phyloP scores from a whole-genome alignment of 2,329 filamentous ascomycete species.

The Aspergillus alliaceus region DNA sequence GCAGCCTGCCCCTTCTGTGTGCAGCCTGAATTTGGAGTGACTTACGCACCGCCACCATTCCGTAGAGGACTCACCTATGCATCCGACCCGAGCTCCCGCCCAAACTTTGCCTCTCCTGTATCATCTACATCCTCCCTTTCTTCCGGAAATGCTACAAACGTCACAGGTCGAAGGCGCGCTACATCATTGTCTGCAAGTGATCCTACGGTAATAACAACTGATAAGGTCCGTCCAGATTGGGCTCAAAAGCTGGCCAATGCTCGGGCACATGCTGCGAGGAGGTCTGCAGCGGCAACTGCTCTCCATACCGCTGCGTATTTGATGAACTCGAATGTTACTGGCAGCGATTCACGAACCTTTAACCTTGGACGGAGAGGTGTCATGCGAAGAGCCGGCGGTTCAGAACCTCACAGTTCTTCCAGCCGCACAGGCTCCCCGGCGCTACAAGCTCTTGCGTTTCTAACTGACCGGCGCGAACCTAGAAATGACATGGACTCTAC shows the following conservation, averaged over 20 bases:
- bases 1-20: conserved; percentile 94
- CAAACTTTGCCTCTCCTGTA: conserved; percentile 67
- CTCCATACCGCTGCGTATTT: conserved; percentile 93
- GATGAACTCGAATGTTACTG: conserved; percentile 59
- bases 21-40: conserved; percentile 93
- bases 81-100: conserved; percentile 50
- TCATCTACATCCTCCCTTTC: conserved; percentile 81
- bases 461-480: conserved; percentile 43
- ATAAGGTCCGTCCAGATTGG: conserved; percentile 92
- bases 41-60: conserved; percentile 86
- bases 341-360: conserved; percentile 52
- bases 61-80: conserved; percentile 76
- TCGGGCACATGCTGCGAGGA: conserved; percentile 77
- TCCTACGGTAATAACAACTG: conserved; percentile 85
- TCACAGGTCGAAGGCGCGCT: conserved; percentile 55
- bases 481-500: conserved; percentile 38
- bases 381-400: conserved; percentile 43
- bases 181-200: conserved; percentile 78
- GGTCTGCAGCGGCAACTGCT: conserved; percentile 90
- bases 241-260: conserved; percentile 82
- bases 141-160: conserved; percentile 49
- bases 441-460: conserved; percentile 47
- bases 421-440: conserved; percentile 40
- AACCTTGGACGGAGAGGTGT: conserved; percentile 56
- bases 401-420: conserved; percentile 32